Base-by-base conservation (phyloP, 2,329 filamentous ascomycete genomes). In the Pyricularia grisea region DNA sequence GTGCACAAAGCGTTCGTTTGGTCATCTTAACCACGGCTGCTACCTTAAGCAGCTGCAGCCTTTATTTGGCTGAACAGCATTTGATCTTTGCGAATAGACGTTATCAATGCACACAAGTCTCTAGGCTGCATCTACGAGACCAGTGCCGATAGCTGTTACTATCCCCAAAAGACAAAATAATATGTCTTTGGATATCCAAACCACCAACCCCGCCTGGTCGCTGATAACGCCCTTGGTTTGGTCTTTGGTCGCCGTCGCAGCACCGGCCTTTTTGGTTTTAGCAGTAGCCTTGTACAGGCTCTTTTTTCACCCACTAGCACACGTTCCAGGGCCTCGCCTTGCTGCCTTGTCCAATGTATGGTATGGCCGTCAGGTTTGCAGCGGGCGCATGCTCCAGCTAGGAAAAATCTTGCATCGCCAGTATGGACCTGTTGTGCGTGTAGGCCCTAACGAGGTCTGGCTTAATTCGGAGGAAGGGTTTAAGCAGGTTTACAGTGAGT, bases 391-490 rank as follows among this genome's bases (percentile, higher is more conserved):
- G 73, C 75, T 77, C 4, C 72, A 75, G 9, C 67, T 87, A 3
- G 82, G 80, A 0, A 79, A 76, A 72, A 77, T 75, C 0, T 71
- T 87, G n/a, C 84, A 86, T 68, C 70, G 72, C 0, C 74, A 70
- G 12, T 86, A 86, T 70, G 85, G 85, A 0, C 79, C 82, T 0
- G 76, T 80, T 2, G 85, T 87, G n/a, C 79, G 85, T 0, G 80
- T 87, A 9, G 82, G 82, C 0, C 85, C 85, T 0, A 80, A 85
- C 42, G 84, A 87, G 72, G 78, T 87, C 6, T 86, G 84, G 81
- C 82, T 86, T 31, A 76, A 82, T 69, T 83, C 79, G 2, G 77
- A 74, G 27, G 82, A 84, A 66, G 84, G 81, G 0, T 84, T 82
- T 70, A 79, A 79, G 68, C 72, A 76, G 1, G 83, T 85, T 9